These are phyloP conservation scores for Penicillium sp. DNA, from an alignment of 2,329 filamentous ascomycete species.

Conservation along the genomic window DNA sequence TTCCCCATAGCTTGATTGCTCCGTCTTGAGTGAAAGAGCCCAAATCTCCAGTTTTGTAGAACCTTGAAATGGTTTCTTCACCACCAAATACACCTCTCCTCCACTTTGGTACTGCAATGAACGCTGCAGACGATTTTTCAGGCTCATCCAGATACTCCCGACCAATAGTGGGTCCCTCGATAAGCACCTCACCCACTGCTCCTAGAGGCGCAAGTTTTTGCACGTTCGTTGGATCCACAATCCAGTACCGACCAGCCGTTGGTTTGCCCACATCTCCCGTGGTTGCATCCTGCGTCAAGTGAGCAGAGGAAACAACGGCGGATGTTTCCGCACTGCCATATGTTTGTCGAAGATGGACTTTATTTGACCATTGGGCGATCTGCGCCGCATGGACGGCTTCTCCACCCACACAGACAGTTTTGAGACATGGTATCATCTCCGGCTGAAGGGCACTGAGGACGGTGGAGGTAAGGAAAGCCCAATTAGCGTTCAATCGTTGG, in stretches of 20 bases:
- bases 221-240: not conserved
- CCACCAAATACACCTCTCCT: too few species aligned
- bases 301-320: not conserved
- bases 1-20: not conserved
- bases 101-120: slow-evolving; percentile 1
- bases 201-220: slow-evolving; percentile 5
- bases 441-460: not conserved
- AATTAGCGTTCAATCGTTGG: too few species aligned
- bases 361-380: too few species aligned
- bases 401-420: too few species aligned
- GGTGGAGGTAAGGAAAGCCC: not conserved
- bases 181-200: slow-evolving; percentile 3
- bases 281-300: not conserved
- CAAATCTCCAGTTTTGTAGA: slow-evolving; percentile 14
- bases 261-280: too few species aligned
- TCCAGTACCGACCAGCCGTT: not conserved
- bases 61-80: not conserved
- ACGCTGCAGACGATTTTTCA: not conserved
- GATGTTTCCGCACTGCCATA: too few species aligned
- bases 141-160: slow-evolving; percentile 1
- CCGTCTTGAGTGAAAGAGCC: slow-evolving; percentile 42
- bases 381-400: too few species aligned
- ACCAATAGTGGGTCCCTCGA: slow-evolving; percentile 8
- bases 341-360: too few species aligned
- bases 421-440: too few species aligned